Evolutionary conservation across 2,329 filamentous ascomycete genomes (phyloP), one percentile per base, ranked within the genome.

Genomic region (Sclerotinia minor): DNA sequence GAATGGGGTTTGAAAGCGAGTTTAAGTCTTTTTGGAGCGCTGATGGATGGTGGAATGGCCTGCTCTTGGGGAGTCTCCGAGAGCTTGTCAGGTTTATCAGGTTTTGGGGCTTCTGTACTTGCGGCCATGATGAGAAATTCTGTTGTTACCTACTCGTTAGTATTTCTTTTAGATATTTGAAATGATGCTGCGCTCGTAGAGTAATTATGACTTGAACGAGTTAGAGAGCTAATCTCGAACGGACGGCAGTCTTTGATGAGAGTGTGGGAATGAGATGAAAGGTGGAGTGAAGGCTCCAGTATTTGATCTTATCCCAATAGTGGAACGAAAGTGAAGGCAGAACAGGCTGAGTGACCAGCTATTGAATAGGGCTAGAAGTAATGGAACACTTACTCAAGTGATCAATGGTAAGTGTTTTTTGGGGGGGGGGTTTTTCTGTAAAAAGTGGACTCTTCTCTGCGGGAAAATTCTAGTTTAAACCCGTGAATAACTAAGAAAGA

Each of bases 1-100:
- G 0, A 9, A 50, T 4, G 2, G 1, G 32, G 8, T 1, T 26
- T 7, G 1, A 3, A 5, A 11, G 8, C 15, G 3, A 50, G 9
- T 13, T 9, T 61, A 11, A n/a, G 29, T 7, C 45, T 50, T 17
- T 61, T 61, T 0, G 29, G n/a, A 38, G 32, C 32, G 8, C n/a
- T 61, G 1, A 13, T 7, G 13, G 2, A 7, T 6, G 32, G n/a
- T 50, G 5, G 24, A 2, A 1, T 21, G 2, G 45, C 2, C 3
- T 21, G 11, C 8, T 2, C 59, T 38, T 50, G 59, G n/a, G 8
- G 7, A 2, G 19, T 11, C 2, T 50, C n/a, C 7, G 21, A 15
- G 19, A 21, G 15, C 4, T 26, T 38, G 1, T 50, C 15, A 3
- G 32, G n/a, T 21, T 21, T 26, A 7, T 50, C 45, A 21, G 59